These are phyloP conservation scores for Arabis alpina DNA, from an alignment of 345 rosid genomes.

Conservation along the genomic window DNA sequence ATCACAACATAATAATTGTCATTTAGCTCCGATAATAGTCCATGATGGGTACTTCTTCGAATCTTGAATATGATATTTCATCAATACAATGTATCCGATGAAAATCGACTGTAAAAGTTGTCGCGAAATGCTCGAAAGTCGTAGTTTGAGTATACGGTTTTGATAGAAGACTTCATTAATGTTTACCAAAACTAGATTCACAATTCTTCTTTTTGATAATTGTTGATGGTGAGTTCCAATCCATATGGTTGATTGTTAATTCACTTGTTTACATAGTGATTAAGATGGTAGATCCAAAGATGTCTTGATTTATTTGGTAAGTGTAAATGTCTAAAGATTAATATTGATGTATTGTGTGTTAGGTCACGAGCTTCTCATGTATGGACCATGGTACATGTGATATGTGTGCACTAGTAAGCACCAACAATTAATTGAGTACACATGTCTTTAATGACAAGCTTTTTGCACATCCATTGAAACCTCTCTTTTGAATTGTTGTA, in stretches of 20 bases:
- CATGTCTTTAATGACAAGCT: slow-evolving; percentile 38
- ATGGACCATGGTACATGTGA: slow-evolving; percentile 45
- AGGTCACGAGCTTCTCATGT: slow-evolving; percentile 39
- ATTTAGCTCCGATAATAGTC: slow-evolving; percentile 5
- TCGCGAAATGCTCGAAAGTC: not conserved
- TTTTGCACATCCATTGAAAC: slow-evolving; percentile 32
- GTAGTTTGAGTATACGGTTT: no score
- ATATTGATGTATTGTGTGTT: slow-evolving; percentile 33
- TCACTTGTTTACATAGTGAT: not conserved
- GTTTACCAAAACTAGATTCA: not conserved
- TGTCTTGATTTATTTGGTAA: slow-evolving; percentile 21
- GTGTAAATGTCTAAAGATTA: slow-evolving; percentile 12
- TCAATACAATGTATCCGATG: not conserved
- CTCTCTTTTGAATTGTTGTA: slow-evolving; percentile 40
- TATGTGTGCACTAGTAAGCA: slow-evolving; percentile 36
- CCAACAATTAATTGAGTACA: slow-evolving; percentile 41
- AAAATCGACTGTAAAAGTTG: not conserved
- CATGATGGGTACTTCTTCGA: not conserved
- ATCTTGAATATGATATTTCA: not conserved
- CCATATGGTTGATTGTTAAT: not conserved
- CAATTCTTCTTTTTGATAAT: not conserved
- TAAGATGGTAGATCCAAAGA: slow-evolving; percentile 26
- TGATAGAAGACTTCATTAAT: not conserved
- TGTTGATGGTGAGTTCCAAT: slow-evolving; percentile 19
- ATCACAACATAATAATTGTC: slow-evolving; percentile 2